Evolutionary conservation across 129 eudicot species (phyloP).

Genomic region (Sambucus nigra): DNA sequence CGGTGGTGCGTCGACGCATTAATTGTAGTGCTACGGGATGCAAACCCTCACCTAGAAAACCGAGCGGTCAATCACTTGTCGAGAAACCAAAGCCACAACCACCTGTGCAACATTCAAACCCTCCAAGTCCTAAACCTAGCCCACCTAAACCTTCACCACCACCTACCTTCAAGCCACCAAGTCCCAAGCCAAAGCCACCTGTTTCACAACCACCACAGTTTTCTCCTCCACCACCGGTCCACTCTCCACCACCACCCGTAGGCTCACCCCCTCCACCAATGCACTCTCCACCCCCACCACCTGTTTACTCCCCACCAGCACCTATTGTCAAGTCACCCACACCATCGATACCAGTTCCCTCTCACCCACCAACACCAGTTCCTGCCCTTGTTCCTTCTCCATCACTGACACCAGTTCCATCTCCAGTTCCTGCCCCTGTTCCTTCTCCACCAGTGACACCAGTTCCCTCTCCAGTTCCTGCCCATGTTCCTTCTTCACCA

Average conservation of each 20-base stretch:
- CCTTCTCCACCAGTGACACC: background rate
- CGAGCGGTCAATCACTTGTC: slow-evolving; percentile 1
- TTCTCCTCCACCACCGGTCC: background rate
- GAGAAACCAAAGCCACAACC: no score
- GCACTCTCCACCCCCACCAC: background rate
- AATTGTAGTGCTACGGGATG: no score
- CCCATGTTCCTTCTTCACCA: slow-evolving; percentile 3
- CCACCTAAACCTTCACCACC: no score
- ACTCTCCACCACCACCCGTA: slow-evolving; percentile 5
- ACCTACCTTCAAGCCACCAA: slow-evolving; percentile 3
- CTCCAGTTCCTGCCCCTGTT: background rate
- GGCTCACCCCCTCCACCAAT: background rate
- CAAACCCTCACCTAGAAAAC: slow-evolving; percentile 30
- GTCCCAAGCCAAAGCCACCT: slow-evolving; percentile 1
- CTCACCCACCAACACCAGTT: background rate
- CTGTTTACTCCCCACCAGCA: slow-evolving; percentile 10
- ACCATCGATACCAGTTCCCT: background rate
- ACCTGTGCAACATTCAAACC: no score
- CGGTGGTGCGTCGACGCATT: slow-evolving; percentile 29
- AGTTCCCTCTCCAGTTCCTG: background rate
- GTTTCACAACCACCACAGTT: background rate
- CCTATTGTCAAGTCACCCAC: background rate
- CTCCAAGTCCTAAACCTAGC: background rate
- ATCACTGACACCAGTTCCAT: slow-evolving; percentile 7
- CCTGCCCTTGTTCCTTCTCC: background rate